phyloP scores from a whole-genome alignment of 2,329 filamentous ascomycete species.

The Tolypocladium pustulatum region DNA sequence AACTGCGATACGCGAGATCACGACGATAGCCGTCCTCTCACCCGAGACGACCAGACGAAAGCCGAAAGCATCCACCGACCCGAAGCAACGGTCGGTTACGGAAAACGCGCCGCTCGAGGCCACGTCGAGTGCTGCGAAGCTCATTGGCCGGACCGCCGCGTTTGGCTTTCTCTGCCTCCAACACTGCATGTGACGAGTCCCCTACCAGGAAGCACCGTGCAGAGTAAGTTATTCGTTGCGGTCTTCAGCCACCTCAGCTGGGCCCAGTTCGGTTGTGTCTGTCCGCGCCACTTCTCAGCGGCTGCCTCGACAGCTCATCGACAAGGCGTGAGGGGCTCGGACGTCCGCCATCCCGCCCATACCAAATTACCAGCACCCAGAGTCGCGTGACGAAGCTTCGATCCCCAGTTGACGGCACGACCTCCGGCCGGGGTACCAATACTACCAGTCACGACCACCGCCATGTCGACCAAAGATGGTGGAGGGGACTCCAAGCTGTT shows the following conservation, averaged over 20 bases:
- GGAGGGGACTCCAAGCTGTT: slow-evolving; percentile 99
- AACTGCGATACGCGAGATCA: background rate
- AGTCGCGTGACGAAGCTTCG: background rate
- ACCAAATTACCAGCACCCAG: background rate
- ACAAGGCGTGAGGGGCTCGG: background rate
- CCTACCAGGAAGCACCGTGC: background rate
- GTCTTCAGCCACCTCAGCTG: background rate
- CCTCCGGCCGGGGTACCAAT: background rate
- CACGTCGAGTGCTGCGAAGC: background rate
- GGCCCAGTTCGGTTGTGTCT: background rate
- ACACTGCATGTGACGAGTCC: background rate
- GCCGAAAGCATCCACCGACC: background rate
- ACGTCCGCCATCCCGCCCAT: background rate
- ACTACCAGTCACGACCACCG: slow-evolving; percentile 10
- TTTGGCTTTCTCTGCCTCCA: background rate
- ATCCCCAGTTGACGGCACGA: background rate
- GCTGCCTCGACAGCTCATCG: background rate
- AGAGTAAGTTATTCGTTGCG: background rate
- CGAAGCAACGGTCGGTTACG: background rate
- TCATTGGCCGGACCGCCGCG: slow-evolving; percentile 1
- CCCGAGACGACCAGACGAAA: background rate
- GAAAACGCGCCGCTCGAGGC: background rate
- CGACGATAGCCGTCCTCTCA: background rate
- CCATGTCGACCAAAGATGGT: slow-evolving; percentile 44
- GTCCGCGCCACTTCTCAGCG: background rate